These are phyloP conservation scores for Salmacisia buchloeana DNA, from an alignment of 1,284 basidiomycete genomes.

Conservation along the genomic window DNA sequence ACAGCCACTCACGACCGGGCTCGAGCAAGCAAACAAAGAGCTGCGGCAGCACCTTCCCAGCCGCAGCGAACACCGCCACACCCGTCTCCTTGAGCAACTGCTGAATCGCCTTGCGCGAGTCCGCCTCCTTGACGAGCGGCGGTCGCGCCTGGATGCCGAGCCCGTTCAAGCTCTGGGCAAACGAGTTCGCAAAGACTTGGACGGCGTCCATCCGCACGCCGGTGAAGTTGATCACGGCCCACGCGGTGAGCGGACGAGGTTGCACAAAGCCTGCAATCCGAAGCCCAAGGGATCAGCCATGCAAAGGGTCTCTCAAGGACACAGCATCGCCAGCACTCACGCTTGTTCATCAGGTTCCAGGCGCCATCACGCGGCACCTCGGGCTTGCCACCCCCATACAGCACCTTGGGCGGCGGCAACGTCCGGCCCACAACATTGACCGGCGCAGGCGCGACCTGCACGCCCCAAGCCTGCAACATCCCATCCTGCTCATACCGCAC, in stretches of 20 bases:
- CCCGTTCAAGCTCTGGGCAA: slow-evolving; percentile 10
- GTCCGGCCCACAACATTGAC: slow-evolving; percentile 48
- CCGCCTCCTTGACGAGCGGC: slow-evolving; percentile 10
- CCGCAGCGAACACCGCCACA: slow-evolving; percentile 8
- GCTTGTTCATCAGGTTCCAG: slow-evolving; percentile 31
- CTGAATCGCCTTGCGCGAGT: slow-evolving; percentile 8
- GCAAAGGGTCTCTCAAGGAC: no score
- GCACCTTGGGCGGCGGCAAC: slow-evolving; percentile 42
- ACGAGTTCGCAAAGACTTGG: slow-evolving; percentile 14
- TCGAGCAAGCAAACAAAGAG: slow-evolving; percentile 32
- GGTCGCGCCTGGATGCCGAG: slow-evolving; percentile 18
- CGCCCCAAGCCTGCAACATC: slow-evolving; percentile 48
- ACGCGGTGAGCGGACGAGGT: slow-evolving; percentile 23
- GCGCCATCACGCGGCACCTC: slow-evolving; percentile 39
- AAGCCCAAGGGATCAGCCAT: no score
- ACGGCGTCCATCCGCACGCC: slow-evolving; percentile 8
- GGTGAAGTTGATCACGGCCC: slow-evolving; percentile 31
- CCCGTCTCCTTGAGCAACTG: slow-evolving; percentile 15
- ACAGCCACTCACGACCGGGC: not conserved
- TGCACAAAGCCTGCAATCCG: no score
- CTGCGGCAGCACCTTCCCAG: slow-evolving; percentile 22
- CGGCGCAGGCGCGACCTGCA: slow-evolving; percentile 49
- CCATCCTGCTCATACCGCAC: slow-evolving; percentile 26
- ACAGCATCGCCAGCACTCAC: no score
- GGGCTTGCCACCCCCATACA: slow-evolving; percentile 49